Percentiles rank a stretch among this genome's conserved stretches.
Conservation (phyloP, 208 protist species). For the Wallacemonas rigidus region DNA sequence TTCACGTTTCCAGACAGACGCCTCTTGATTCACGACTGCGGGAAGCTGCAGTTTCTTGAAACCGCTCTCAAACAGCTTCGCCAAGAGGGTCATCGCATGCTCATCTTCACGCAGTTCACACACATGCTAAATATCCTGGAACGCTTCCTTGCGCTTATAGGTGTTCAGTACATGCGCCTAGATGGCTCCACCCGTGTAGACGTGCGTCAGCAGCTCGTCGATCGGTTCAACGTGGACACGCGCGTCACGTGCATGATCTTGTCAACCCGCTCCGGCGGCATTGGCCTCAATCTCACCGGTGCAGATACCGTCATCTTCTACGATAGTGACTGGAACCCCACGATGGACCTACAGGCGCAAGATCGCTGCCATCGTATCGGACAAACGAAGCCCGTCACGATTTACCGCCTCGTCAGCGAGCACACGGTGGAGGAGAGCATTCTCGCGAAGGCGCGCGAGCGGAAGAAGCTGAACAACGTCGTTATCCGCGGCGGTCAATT, state of each 20-base stretch:
- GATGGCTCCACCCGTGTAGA: conserved; percentile 94
- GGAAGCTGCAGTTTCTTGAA: conserved; percentile 95
- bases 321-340: conserved; percentile 99
- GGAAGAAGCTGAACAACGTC: conserved; percentile 93
- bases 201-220: conserved; percentile 90
- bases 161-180: conserved; percentile 93
- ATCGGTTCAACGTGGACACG: conserved; percentile 93
- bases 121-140: conserved; percentile 98
- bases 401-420: conserved; percentile 96
- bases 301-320: conserved; percentile 99
- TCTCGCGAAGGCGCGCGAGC: conserved; percentile 94
- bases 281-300: conserved; percentile 98
- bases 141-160: conserved; percentile 92
- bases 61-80: conserved; percentile 78
- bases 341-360: conserved; percentile 98
- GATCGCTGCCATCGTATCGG: conserved; percentile 98
- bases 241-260: conserved; percentile 98
- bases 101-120: conserved; percentile 99
- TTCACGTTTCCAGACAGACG: conserved; percentile 95
- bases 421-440: conserved; percentile 98
- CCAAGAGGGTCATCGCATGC: conserved; percentile 86
- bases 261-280: conserved; percentile 96
- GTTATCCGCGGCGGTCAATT: conserved; percentile 96
- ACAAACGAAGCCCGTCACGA: conserved; percentile 96
- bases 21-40: conserved; percentile 97